These are phyloP conservation scores for Leucocoprinus sp. DNA, from an alignment of 768 basidiomycete genomes.

Conservation along the genomic window DNA sequence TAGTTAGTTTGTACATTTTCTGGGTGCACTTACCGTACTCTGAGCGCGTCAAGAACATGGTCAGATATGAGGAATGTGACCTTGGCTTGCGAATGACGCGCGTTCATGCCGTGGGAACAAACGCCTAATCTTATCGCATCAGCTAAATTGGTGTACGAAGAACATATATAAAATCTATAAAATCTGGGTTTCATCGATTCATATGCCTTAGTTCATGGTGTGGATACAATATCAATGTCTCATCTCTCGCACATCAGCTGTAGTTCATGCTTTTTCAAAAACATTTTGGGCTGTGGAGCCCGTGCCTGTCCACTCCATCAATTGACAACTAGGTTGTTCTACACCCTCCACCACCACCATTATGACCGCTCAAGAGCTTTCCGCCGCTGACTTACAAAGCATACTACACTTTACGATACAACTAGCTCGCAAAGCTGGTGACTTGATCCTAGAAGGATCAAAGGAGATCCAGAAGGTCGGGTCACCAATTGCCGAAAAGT, in stretches of 20 bases:
- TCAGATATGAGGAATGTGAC: conserved; percentile 19
- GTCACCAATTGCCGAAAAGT: conserved; percentile 67
- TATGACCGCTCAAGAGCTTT: conserved; percentile 32
- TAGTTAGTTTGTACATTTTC: too few relatives aligned
- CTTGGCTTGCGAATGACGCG: conserved; percentile 37
- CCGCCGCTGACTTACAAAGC: conserved; percentile 41
- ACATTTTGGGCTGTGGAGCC: not conserved
- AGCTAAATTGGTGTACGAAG: not conserved
- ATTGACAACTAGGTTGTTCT: conserved; percentile 6
- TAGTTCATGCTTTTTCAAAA: too few relatives aligned
- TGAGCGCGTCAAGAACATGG: conserved; percentile 92
- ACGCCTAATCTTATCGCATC: conserved; percentile 32
- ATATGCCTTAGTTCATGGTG: too few relatives aligned
- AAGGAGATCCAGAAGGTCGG: conserved; percentile 54
- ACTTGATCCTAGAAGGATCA: conserved; percentile 69
- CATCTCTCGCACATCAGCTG: too few relatives aligned
- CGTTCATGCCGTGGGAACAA: conserved; percentile 36
- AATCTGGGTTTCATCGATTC: too few relatives aligned
- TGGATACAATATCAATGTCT: too few relatives aligned
- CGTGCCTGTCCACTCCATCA: not conserved
- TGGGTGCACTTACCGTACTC: conserved; percentile 65
- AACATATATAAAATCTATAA: too few relatives aligned
- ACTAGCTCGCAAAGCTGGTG: conserved; percentile 72
- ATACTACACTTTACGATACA: conserved; percentile 61
- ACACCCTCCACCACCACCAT: conserved; percentile 12